A percentile compares a stretch with the other conserved stretches of the same genome.
These are phyloP conservation scores for Podila verticillata DNA, from an alignment of 192 early-diverging fungal species.

Conservation along the genomic window DNA sequence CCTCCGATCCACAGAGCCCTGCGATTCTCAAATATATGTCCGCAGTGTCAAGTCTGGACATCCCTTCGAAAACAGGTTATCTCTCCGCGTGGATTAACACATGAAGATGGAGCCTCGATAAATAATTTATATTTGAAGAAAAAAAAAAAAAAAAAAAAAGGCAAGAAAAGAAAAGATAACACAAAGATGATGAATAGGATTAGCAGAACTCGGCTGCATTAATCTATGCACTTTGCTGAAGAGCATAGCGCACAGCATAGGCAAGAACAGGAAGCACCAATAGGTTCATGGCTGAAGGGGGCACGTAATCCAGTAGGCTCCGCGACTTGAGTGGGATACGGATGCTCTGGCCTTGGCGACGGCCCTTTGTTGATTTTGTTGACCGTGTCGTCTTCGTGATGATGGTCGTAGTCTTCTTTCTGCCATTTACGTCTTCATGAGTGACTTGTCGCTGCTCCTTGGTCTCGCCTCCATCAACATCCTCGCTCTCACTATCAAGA, in stretches of 20 bases:
- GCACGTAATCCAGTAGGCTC: slow-evolving; percentile 24
- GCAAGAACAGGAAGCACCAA: slow-evolving; percentile 36
- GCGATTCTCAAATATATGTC: too few species aligned
- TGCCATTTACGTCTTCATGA: neutral
- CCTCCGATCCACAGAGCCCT: neutral
- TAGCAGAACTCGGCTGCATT: neutral
- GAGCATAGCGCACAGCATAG: slow-evolving; percentile 19
- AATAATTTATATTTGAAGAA: neutral
- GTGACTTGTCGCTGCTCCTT: neutral
- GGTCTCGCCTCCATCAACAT: neutral
- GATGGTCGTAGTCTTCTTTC: neutral
- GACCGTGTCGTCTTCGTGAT: neutral
- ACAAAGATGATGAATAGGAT: neutral
- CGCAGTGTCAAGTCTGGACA: too few species aligned
- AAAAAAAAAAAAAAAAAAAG: neutral
- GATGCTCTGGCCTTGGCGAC: slow-evolving; percentile 13
- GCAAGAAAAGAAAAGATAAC: too few species aligned
- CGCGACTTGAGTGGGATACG: slow-evolving; percentile 38
- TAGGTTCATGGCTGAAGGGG: slow-evolving; percentile 22
- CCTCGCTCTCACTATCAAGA: slow-evolving; percentile 10
- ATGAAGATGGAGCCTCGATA: neutral
- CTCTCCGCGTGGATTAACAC: neutral
- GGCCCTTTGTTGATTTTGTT: neutral
- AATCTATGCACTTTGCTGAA: slow-evolving; percentile 14
- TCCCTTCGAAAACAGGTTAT: too few species aligned